Evolutionary conservation across 352 stramenopile genomes (phyloP), one percentile per base, ranked within the genome.

Genomic region (Pythium brassicae): DNA sequence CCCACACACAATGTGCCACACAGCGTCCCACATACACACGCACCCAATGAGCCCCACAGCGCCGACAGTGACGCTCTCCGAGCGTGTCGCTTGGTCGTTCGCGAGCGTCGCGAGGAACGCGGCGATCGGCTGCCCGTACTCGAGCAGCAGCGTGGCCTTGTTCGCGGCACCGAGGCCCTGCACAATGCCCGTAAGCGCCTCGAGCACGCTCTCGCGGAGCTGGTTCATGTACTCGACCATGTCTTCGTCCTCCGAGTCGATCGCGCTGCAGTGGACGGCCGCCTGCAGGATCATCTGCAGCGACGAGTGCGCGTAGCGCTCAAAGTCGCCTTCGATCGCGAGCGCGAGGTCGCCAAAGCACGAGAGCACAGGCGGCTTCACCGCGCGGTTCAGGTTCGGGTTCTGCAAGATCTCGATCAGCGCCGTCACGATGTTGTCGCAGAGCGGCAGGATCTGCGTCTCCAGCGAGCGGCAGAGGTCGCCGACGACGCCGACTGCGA

Each of bases 191-290:
- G 93, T 98, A 53, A 98, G 97, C 17, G 95, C 95, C 66, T 99
- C 96, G 29, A 99, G 70, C 42, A 99, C 96, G 59, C 86, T 92
- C 64, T 98, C 92, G 49, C 95, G 84, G 11, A 99, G 78, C 52
- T 88, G 78, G 74, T 99, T 99, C 68, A 99, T 96, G 70, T 98
- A 99, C 43, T 98, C 94, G 61, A 99, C 89, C n/a, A 98, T 83
- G 51, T 99, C 96, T 59, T 99, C 96, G 63, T 99, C 96, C 55
- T 98, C 91, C 7, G 89, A 90, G 22, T 86, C 71, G 48, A 96
- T 92, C 15, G 79, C 76, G 27, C 80, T 74, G 29, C 90, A 97
- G n/a, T 86, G 76, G 27, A 87, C 85, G 14, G 95, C 91, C 6
- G 85, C 85, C 60, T 95, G 84, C 34, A 92, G 57, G 44, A 96